Percentiles rank a stretch among this genome's conserved stretches.
These are phyloP conservation scores for Tetratostichococcus sp. DNA, from an alignment of 139 green algal genomes.

Conservation along the genomic window DNA sequence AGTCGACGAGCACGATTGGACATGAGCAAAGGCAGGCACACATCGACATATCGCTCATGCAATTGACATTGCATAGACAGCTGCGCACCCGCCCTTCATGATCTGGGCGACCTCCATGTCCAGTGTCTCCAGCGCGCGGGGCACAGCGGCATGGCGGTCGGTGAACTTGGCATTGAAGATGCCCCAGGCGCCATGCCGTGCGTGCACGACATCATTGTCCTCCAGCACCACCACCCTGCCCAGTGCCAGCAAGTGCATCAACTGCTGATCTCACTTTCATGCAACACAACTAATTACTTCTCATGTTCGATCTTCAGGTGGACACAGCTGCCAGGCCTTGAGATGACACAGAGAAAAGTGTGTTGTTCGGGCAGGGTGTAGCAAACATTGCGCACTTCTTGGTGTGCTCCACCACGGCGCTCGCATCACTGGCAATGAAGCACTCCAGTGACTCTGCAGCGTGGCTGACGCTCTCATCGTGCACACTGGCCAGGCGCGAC, in stretches of 20 bases:
- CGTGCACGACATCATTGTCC: constrained; percentile 93
- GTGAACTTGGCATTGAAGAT: constrained; percentile 62
- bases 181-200: constrained; percentile 58
- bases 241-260: too few species aligned
- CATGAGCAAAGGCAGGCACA: too few species aligned
- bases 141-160: constrained; percentile 47
- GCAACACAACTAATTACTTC: too few species aligned
- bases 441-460: constrained; percentile 66
- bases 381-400: constrained; percentile 72
- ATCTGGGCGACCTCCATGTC: constrained; percentile 94
- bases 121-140: constrained; percentile 79
- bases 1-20: too few species aligned
- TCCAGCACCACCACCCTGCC: constrained; percentile 85
- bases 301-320: too few species aligned
- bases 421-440: constrained; percentile 93
- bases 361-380: too few species aligned
- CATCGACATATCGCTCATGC: too few species aligned
- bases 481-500: neutral
- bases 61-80: too few species aligned
- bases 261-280: too few species aligned
- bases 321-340: too few species aligned
- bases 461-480: neutral
- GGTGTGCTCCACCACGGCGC: constrained; percentile 96
- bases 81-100: constrained; percentile 78
- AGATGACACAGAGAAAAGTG: too few species aligned